Percentiles rank a stretch among this genome's conserved stretches.
Evolutionary conservation across 2,329 filamentous ascomycete genomes (phyloP).

Genomic region (Beauveria scarabaeidicola): DNA sequence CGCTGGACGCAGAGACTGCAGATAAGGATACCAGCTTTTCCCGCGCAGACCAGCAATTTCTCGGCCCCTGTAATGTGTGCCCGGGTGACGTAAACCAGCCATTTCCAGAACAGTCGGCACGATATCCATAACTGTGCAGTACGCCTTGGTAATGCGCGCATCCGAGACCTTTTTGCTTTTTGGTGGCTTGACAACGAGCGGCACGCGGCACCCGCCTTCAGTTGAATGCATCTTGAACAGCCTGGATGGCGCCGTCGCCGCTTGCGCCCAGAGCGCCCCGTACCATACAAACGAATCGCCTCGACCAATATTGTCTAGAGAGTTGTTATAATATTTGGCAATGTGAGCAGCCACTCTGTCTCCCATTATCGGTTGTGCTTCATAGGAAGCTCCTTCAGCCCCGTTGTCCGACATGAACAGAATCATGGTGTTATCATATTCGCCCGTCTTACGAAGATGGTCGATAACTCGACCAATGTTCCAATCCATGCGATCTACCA

Average conservation of each 20-base stretch:
- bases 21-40: constrained; percentile 13
- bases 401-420: constrained; percentile 58
- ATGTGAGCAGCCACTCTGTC: constrained; percentile 43
- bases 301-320: constrained; percentile 44
- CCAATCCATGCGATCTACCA: constrained; percentile 54
- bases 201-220: constrained; percentile 43
- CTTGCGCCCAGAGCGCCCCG: constrained; percentile 42
- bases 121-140: constrained; percentile 36
- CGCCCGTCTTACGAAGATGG: constrained; percentile 45
- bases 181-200: constrained; percentile 33
- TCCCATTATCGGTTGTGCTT: constrained; percentile 48
- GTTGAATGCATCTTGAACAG: constrained; percentile 34
- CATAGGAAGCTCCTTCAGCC: constrained; percentile 50
- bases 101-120: constrained; percentile 34
- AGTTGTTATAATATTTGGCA: constrained; percentile 41
- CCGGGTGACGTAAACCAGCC: constrained; percentile 31
- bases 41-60: constrained; percentile 44
- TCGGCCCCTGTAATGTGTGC: constrained; percentile 29
- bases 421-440: constrained; percentile 56
- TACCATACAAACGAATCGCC: constrained; percentile 51
- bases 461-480: constrained; percentile 52
- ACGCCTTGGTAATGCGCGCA: constrained; percentile 5
- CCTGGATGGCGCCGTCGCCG: constrained; percentile 29
- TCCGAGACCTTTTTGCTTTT: background rate
- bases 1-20: background rate